Conservation (phyloP, 768 basidiomycete genomes). For the Lentinus brumalis region DNA sequence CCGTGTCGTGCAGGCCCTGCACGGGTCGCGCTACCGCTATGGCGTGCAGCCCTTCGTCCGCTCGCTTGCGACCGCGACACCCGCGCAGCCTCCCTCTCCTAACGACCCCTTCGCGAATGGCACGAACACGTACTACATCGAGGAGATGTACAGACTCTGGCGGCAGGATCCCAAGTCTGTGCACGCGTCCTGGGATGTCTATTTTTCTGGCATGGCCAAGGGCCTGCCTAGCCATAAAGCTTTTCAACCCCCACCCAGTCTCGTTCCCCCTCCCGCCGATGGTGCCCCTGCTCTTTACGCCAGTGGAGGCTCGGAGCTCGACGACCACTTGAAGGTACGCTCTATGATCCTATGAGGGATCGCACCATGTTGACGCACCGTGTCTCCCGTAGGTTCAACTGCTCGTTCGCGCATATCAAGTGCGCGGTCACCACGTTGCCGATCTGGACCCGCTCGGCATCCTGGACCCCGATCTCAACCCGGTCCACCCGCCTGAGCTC, state of each 20-base stretch:
- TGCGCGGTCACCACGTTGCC: conserved; percentile 95
- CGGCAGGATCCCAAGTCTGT: conserved; percentile 88
- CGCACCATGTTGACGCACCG: not conserved
- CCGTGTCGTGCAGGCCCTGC: conserved; percentile 20
- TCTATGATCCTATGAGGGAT: not conserved
- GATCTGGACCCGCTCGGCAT: conserved; percentile 96
- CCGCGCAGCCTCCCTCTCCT: conserved; percentile 56
- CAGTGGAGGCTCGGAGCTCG: conserved; percentile 70
- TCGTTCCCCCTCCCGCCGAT: conserved; percentile 64
- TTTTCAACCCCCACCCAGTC: conserved; percentile 79
- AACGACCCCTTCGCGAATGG: conserved; percentile 92
- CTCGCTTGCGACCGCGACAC: conserved; percentile 45
- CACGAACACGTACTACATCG: conserved; percentile 93
- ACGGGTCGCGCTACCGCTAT: conserved; percentile 20
- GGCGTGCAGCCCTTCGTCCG: conserved; percentile 27
- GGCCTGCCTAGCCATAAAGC: conserved; percentile 80
- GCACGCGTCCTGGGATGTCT: conserved; percentile 91
- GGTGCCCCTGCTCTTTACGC: conserved; percentile 24
- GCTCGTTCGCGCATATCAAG: conserved; percentile 97
- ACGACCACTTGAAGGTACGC: conserved; percentile 90
- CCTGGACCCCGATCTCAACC: conserved; percentile 82
- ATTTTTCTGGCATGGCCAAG: conserved; percentile 91
- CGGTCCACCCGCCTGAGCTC: conserved; percentile 82
- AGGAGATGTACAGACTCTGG: conserved; percentile 96
- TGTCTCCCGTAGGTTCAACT: conserved; percentile 79